Conservation (phyloP, 108 stramenopile species). For the Nitzschia sp. region DNA sequence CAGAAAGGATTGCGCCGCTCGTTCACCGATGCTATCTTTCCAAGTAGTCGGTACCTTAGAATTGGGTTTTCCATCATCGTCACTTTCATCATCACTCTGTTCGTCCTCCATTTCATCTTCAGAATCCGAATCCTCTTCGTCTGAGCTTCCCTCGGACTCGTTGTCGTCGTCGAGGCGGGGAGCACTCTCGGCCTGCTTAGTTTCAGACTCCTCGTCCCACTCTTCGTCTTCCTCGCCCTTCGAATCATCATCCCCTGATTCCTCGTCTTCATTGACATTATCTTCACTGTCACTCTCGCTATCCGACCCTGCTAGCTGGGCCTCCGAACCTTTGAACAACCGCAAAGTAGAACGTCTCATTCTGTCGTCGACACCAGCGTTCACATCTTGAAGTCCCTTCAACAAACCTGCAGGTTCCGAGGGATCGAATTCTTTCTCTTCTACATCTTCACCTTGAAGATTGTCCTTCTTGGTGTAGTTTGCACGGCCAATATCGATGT, state of each 20-base stretch:
- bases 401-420: conserved; percentile 75
- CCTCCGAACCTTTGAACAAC: conserved; percentile 80
- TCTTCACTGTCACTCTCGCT: conserved; percentile 39
- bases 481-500: conserved; percentile 91
- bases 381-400: conserved; percentile 86
- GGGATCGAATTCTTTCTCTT: conserved; percentile 40
- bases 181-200: conserved; percentile 17
- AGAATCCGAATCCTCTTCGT: conserved; percentile 36
- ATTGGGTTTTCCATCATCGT: conserved; percentile 22
- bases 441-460: conserved; percentile 49
- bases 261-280: conserved; percentile 26
- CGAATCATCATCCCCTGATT: conserved; percentile 2
- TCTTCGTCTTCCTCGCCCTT: conserved; percentile 14
- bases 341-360: conserved; percentile 76
- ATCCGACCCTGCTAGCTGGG: conserved; percentile 59
- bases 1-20: conserved; percentile 67
- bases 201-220: background rate
- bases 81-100: conserved; percentile 33
- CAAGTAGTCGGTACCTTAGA: conserved; percentile 27
- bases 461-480: conserved; percentile 88
- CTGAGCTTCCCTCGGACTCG: conserved; percentile 38
- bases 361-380: conserved; percentile 82
- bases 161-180: background rate
- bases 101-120: conserved; percentile 45
- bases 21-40: conserved; percentile 70